These are phyloP conservation scores for Plectosphaerella cucumerina DNA, from an alignment of 2,329 filamentous ascomycete species.

Conservation along the genomic window DNA sequence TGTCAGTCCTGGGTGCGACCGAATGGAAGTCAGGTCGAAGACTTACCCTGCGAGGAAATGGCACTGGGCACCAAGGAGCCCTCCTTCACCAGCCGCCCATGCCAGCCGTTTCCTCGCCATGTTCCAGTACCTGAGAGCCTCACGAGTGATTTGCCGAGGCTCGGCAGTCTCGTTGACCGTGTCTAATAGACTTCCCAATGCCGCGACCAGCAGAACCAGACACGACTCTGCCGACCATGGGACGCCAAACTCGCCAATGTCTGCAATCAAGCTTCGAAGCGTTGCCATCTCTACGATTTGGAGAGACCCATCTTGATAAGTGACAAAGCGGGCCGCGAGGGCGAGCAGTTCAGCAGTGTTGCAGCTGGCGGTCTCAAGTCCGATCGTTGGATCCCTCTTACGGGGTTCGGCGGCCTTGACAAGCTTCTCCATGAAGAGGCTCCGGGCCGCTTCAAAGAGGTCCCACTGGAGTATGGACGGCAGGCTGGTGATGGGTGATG, in stretches of 20 bases:
- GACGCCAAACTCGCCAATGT: conserved; percentile 1
- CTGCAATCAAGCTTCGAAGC: background rate
- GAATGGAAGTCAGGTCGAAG: background rate
- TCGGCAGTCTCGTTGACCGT: too few relatives aligned
- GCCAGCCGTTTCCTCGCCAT: conserved; percentile 4
- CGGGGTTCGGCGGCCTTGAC: background rate
- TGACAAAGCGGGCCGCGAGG: background rate
- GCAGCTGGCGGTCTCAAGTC: background rate
- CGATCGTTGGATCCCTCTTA: background rate
- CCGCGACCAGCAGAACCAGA: conserved; percentile 3
- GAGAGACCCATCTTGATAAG: background rate
- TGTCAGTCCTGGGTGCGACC: background rate
- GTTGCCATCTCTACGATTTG: background rate
- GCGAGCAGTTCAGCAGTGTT: background rate
- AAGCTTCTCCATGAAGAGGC: background rate
- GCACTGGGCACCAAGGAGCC: background rate
- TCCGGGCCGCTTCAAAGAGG: background rate
- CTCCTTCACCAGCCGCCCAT: background rate
- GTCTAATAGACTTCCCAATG: background rate
- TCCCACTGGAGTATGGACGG: background rate
- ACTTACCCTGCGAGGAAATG: conserved; percentile 7
- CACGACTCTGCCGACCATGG: conserved; percentile 2
- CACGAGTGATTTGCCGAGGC: background rate
- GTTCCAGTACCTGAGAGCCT: conserved; percentile 3
- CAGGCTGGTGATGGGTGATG: background rate